Percentiles rank a stretch among this genome's conserved stretches.
phyloP scores from a whole-genome alignment of 441 rosid species.

The Codiaeum variegatum region DNA sequence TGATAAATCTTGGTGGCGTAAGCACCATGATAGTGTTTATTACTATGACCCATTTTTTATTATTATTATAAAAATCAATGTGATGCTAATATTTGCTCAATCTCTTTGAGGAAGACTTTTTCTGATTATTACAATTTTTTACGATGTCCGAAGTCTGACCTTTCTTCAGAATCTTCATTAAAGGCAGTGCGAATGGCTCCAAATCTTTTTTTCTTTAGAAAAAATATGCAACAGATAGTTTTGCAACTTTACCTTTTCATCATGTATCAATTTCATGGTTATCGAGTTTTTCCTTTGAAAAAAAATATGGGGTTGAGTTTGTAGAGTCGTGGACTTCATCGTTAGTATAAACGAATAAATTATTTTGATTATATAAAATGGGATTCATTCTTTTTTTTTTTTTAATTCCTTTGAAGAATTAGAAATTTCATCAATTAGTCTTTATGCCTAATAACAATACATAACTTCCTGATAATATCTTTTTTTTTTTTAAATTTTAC shows the following conservation, averaged over 20 bases:
- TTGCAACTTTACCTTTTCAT: background rate
- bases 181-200: constrained; percentile 30
- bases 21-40: constrained; percentile 19
- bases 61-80: constrained; percentile 3
- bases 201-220: background rate
- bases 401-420: too few relatives aligned
- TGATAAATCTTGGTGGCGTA: constrained; percentile 24
- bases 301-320: too few relatives aligned
- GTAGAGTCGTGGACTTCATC: too few relatives aligned
- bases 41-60: constrained; percentile 26
- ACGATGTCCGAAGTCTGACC: constrained; percentile 19
- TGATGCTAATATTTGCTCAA: constrained; percentile 5
- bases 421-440: too few relatives aligned
- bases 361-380: too few relatives aligned
- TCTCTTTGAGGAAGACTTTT: constrained; percentile 19
- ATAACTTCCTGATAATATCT: too few relatives aligned
- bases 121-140: constrained; percentile 8
- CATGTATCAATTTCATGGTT: too few relatives aligned
- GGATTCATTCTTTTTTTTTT: too few relatives aligned
- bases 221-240: background rate
- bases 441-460: too few relatives aligned
- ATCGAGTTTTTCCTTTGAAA: too few relatives aligned
- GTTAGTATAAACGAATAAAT: too few relatives aligned
- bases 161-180: constrained; percentile 35
- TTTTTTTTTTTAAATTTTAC: too few relatives aligned